Conservation (phyloP, 345 rosid genomes). For the Populus tremula region DNA sequence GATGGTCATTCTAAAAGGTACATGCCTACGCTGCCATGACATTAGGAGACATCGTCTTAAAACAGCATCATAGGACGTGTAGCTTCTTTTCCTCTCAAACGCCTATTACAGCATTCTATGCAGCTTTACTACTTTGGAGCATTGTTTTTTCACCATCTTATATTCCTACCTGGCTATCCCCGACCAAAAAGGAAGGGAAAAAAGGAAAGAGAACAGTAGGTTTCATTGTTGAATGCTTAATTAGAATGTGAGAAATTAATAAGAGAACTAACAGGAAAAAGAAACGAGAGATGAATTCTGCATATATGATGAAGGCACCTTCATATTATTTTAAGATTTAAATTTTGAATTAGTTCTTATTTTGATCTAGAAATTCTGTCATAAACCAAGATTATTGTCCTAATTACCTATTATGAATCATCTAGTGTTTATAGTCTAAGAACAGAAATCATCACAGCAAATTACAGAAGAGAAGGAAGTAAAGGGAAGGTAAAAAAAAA, state of each 20-base stretch:
- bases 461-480: not conserved
- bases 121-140: not conserved
- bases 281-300: not conserved
- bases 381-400: not conserved
- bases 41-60: not conserved
- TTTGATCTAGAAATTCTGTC: not conserved
- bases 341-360: not conserved
- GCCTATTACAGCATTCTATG: not conserved
- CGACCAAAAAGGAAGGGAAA: not conserved
- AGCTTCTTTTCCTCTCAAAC: not conserved
- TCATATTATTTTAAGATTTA: not conserved
- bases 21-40: slow-evolving; percentile 5
- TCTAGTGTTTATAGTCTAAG: not conserved
- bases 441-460: not conserved
- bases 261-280: too few species aligned
- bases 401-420: not conserved
- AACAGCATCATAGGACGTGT: not conserved
- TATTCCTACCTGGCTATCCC: not conserved
- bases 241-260: not conserved
- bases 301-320: not conserved
- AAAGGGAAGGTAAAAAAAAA: not conserved
- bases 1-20: not conserved
- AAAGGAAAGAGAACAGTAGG: not conserved
- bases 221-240: not conserved
- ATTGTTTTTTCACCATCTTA: too few species aligned